A percentile compares a stretch with the other conserved stretches of the same genome.
Conservation (phyloP, 768 basidiomycete species). For the Coprinellus micaceus region DNA sequence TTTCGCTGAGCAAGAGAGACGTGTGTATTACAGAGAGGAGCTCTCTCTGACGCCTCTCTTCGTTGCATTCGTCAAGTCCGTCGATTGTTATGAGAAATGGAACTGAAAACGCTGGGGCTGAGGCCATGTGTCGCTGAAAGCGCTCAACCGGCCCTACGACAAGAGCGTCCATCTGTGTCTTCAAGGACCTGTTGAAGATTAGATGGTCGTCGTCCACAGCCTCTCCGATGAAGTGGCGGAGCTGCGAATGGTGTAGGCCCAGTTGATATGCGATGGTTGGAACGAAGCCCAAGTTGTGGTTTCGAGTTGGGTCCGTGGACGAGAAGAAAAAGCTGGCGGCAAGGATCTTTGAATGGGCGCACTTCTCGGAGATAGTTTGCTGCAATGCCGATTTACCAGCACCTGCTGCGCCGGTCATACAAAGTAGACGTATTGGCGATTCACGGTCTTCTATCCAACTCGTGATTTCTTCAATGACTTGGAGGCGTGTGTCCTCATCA, state of each 20-base stretch:
- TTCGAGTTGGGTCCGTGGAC: neutral
- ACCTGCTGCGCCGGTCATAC: neutral
- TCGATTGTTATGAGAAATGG: conserved; percentile 6
- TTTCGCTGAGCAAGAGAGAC: neutral
- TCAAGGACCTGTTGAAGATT: neutral
- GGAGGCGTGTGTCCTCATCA: conserved; percentile 2
- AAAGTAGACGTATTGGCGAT: neutral
- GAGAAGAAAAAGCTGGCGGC: conserved; percentile 13
- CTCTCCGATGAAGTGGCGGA: neutral
- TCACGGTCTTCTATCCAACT: neutral
- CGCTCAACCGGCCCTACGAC: neutral
- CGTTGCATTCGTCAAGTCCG: conserved; percentile 15
- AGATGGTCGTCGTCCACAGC: neutral
- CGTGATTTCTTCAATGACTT: neutral
- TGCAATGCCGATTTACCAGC: conserved; percentile 3
- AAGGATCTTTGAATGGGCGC: neutral
- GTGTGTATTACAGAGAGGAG: conserved; percentile 6
- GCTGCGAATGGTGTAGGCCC: neutral
- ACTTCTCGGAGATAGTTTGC: conserved; percentile 8
- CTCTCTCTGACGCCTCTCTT: conserved; percentile 5
- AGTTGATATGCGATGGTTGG: conserved; percentile 14
- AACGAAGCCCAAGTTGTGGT: conserved; percentile 5
- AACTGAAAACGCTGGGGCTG: too few relatives aligned
- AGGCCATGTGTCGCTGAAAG: neutral
- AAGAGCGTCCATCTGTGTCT: conserved; percentile 8